phyloP scores from a whole-genome alignment of 1,284 basidiomycete species.

The Leucoagaricus sp. region DNA sequence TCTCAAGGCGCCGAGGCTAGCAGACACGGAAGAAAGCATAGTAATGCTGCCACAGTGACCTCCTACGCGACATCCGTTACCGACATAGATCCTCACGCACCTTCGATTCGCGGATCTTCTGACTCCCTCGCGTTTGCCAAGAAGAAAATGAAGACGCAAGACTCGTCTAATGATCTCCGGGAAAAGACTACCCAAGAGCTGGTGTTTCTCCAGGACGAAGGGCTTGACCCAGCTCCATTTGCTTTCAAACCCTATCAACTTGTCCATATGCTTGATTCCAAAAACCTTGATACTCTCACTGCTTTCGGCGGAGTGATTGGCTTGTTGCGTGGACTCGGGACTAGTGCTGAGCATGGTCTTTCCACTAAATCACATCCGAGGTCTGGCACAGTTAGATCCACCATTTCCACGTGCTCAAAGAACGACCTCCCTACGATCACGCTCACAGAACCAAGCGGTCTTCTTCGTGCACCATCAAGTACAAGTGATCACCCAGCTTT shows the following conservation, averaged over 20 bases:
- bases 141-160: conserved; percentile 25
- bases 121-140: conserved; percentile 19
- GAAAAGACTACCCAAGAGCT: conserved; percentile 35
- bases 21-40: conserved; percentile 50
- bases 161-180: conserved; percentile 31
- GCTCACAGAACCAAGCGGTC: conserved; percentile 44
- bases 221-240: conserved; percentile 74
- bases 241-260: conserved; percentile 73
- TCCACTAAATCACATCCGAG: conserved; percentile 22
- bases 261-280: conserved; percentile 89
- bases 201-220: conserved; percentile 54
- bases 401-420: conserved; percentile 23
- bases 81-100: conserved; percentile 27
- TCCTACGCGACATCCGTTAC: conserved; percentile 40
- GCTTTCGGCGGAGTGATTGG: conserved; percentile 75
- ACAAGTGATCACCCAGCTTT: conserved; percentile 43
- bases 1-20: conserved; percentile 32
- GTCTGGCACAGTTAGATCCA: conserved; percentile 26
- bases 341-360: conserved; percentile 62
- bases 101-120: conserved; percentile 18
- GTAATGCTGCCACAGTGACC: conserved; percentile 37
- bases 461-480: conserved; percentile 24
- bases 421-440: conserved; percentile 40
- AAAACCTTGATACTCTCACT: conserved; percentile 69
- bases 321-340: conserved; percentile 77